These are phyloP conservation scores for Didymella glomerata DNA, from an alignment of 2,329 filamentous ascomycete species.

Conservation along the genomic window DNA sequence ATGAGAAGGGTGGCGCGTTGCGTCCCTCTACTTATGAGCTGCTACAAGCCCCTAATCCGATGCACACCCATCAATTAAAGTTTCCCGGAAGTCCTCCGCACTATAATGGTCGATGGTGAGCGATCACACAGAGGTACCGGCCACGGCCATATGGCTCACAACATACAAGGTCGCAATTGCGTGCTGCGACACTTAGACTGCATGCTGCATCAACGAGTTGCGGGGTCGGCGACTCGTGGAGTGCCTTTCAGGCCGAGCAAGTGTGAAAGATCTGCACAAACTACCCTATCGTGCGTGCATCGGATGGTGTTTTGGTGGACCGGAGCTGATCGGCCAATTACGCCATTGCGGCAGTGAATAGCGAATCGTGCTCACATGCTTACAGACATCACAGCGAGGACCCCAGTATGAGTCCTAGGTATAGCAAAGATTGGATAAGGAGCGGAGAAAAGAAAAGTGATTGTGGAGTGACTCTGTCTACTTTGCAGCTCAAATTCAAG, in stretches of 20 bases:
- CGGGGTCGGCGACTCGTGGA: not conserved
- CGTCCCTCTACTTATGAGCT: not conserved
- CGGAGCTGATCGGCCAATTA: constrained; percentile 12
- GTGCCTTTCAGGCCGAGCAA: not conserved
- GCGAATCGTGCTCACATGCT: not conserved
- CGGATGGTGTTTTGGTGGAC: constrained; percentile 2
- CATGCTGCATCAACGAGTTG: not conserved
- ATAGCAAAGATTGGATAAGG: not conserved
- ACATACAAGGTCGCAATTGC: constrained; percentile 8
- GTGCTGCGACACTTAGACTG: constrained; percentile 4
- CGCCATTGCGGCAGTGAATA: constrained; percentile 9
- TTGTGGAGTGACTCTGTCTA: not conserved
- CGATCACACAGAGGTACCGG: constrained; percentile 8
- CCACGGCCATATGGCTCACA: not conserved
- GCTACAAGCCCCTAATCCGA: not conserved
- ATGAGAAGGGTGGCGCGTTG: not conserved
- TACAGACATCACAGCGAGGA: not conserved
- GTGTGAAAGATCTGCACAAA: constrained; percentile 6
- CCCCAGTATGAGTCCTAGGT: not conserved
- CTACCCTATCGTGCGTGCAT: not conserved
- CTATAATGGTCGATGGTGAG: constrained; percentile 14
- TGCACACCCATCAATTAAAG: not conserved
- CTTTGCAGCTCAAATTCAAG: constrained; percentile 33
- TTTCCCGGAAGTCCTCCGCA: constrained; percentile 2
- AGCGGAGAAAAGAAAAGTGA: not conserved